phyloP scores from a whole-genome alignment of 331 rosid genomes.

The Acacia concinna region DNA sequence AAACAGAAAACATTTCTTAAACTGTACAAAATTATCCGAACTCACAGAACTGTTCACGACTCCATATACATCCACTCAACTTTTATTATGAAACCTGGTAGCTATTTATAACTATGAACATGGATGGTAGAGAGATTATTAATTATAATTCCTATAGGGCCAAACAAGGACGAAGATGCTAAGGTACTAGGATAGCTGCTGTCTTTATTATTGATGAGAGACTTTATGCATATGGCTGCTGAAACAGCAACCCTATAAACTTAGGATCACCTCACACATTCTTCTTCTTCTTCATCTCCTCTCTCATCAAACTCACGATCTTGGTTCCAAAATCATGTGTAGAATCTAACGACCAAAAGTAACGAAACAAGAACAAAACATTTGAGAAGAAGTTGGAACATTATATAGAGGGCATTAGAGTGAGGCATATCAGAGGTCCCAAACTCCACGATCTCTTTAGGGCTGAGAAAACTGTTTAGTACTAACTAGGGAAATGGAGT shows the following conservation, averaged over 20 bases:
- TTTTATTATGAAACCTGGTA: background rate
- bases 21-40: background rate
- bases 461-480: slow-evolving; percentile 28
- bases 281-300: slow-evolving; percentile 6
- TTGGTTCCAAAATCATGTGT: background rate
- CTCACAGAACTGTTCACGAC: background rate
- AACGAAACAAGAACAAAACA: too few species aligned
- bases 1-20: background rate
- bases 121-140: background rate
- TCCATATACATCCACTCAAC: background rate
- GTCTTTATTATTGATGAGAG: slow-evolving; percentile 60
- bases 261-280: slow-evolving; percentile 62
- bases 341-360: too few species aligned
- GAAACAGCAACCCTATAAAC: slow-evolving; percentile 83
- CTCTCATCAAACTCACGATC: background rate
- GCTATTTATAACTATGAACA: background rate
- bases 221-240: slow-evolving; percentile 71
- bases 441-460: background rate
- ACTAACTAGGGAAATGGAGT: slow-evolving; percentile 6
- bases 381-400: background rate
- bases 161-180: background rate
- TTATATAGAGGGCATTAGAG: background rate
- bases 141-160: background rate
- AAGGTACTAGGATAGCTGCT: slow-evolving; percentile 3
- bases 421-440: background rate